These are phyloP conservation scores for Panaeolus papilionaceus DNA, from an alignment of 768 basidiomycete species.

Conservation along the genomic window DNA sequence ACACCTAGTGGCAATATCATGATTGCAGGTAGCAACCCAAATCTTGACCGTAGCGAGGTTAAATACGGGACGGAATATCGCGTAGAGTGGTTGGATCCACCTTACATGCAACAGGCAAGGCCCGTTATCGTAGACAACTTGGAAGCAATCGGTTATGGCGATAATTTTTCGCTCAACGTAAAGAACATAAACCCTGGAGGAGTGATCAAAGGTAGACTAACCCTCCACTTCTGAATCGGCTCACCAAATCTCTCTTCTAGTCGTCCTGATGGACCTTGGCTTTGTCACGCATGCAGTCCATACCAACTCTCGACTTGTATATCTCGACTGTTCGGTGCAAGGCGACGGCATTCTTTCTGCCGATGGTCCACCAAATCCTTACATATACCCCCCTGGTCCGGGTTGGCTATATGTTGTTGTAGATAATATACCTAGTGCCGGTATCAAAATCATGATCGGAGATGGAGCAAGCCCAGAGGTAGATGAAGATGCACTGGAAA, in stretches of 20 bases:
- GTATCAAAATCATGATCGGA: constrained; percentile 71
- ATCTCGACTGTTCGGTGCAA: constrained; percentile 51
- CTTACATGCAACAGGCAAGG: constrained; percentile 72
- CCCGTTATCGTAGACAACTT: constrained; percentile 52
- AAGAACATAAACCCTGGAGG: constrained; percentile 37
- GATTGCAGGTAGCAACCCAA: constrained; percentile 87
- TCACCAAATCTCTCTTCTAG: constrained; percentile 40
- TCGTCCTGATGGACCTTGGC: constrained; percentile 83
- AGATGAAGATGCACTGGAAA: constrained; percentile 58
- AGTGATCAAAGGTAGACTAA: constrained; percentile 55
- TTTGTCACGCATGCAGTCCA: constrained; percentile 81
- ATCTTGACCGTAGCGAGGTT: constrained; percentile 75
- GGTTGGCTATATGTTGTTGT: constrained; percentile 77
- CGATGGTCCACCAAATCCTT: constrained; percentile 66
- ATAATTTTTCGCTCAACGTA: constrained; percentile 54
- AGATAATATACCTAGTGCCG: constrained; percentile 69
- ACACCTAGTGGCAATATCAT: constrained; percentile 75
- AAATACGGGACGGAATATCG: constrained; percentile 87
- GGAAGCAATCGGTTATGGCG: constrained; percentile 48
- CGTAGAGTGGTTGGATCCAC: constrained; percentile 85
- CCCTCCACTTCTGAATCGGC: constrained; percentile 2
- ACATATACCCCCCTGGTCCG: constrained; percentile 82
- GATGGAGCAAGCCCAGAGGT: constrained; percentile 65
- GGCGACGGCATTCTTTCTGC: constrained; percentile 58
- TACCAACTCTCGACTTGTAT: constrained; percentile 78